Evolutionary conservation across 2,329 filamentous ascomycete genomes (phyloP).

Genomic region (Thielaviopsis punctulata): DNA sequence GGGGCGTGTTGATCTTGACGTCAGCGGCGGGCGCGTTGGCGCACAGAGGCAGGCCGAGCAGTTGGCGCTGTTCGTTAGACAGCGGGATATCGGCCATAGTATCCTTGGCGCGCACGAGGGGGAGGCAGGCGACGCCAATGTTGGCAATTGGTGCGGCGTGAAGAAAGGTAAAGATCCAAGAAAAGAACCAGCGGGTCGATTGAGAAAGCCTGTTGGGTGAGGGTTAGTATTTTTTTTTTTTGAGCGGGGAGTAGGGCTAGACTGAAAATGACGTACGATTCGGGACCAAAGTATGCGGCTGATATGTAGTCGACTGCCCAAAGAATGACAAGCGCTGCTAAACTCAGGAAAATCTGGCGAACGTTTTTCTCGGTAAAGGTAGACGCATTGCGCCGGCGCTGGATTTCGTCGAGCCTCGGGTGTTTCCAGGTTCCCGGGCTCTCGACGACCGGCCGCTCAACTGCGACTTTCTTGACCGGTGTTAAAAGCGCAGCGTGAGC

Average conservation of each 20-base stretch:
- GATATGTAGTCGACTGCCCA: constrained; percentile 21
- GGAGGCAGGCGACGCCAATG: constrained; percentile 51
- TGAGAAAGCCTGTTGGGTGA: constrained; percentile 4
- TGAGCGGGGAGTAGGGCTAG: constrained; percentile 14
- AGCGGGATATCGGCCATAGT: constrained; percentile 77
- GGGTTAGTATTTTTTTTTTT: too few species aligned
- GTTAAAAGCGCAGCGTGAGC: constrained; percentile 14
- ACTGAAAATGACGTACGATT: constrained; percentile 24
- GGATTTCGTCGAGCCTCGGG: constrained; percentile 75
- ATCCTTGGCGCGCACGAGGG: constrained; percentile 54
- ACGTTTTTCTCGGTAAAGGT: constrained; percentile 68
- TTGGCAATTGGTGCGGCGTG: constrained; percentile 50
- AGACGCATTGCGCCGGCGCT: constrained; percentile 57
- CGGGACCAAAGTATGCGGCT: constrained; percentile 21
- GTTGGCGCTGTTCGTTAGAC: constrained; percentile 48
- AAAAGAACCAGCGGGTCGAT: constrained; percentile 7
- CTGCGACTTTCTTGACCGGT: constrained; percentile 26
- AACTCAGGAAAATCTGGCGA: constrained; percentile 51
- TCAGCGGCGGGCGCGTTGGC: constrained; percentile 29
- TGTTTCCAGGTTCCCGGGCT: constrained; percentile 78
- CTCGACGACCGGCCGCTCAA: constrained; percentile 23
- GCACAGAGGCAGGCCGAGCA: constrained; percentile 63
- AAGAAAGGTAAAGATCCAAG: constrained; percentile 28
- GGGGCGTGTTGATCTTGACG: constrained; percentile 61
- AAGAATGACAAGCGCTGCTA: constrained; percentile 27